These are phyloP conservation scores for Colletotrichum siamense DNA, from an alignment of 2,329 filamentous ascomycete genomes.

Conservation along the genomic window DNA sequence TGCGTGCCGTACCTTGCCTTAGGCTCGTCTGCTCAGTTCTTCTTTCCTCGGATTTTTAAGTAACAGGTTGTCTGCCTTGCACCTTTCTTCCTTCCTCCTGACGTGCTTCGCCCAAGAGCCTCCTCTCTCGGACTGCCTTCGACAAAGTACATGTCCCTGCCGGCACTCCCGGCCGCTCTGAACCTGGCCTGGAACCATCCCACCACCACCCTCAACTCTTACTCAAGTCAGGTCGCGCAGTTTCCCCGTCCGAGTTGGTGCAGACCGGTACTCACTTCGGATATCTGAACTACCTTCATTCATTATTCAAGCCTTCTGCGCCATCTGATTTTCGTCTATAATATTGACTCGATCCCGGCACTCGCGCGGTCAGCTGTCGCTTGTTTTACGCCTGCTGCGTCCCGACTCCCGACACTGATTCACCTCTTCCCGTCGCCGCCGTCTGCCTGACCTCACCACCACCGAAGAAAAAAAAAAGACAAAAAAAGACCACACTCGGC, in stretches of 20 bases:
- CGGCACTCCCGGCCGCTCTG: background rate
- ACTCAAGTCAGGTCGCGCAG: background rate
- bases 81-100: background rate
- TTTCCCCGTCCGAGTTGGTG: conserved; percentile 8
- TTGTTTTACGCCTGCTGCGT: background rate
- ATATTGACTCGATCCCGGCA: background rate
- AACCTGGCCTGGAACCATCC: background rate
- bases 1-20: background rate
- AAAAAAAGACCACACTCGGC: background rate
- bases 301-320: background rate
- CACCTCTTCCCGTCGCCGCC: background rate
- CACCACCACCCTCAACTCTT: background rate
- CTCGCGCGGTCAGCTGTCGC: background rate
- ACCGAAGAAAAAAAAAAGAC: background rate
- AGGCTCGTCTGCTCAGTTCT: background rate
- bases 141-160: background rate
- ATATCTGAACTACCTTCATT: background rate
- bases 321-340: background rate
- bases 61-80: background rate
- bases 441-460: background rate
- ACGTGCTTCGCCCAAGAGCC: background rate
- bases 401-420: background rate
- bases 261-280: background rate
- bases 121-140: background rate
- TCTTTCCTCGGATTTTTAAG: background rate